phyloP scores from a whole-genome alignment of 2,329 filamentous ascomycete species.

The Biscogniauxia mediterranea region DNA sequence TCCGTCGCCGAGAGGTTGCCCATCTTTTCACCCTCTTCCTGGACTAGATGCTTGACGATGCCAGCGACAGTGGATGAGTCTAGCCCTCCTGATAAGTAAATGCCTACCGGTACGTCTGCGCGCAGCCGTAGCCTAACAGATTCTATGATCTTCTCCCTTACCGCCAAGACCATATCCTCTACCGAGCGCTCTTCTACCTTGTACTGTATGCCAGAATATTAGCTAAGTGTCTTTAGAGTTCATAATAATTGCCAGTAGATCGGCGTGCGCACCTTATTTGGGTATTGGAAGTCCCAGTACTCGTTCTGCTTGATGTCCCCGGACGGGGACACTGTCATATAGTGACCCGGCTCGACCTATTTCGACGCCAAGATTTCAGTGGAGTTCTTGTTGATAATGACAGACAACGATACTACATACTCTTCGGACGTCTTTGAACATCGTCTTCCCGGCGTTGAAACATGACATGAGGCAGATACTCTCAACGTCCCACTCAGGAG shows the following conservation, averaged over 20 bases:
- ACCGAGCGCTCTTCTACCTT: constrained; percentile 42
- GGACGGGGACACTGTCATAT: constrained; percentile 39
- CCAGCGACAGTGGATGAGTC: constrained; percentile 57
- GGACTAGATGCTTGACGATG: constrained; percentile 51
- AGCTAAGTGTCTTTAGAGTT: background rate
- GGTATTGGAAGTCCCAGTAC: constrained; percentile 1
- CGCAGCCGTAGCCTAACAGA: constrained; percentile 51
- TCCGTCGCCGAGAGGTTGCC: constrained; percentile 39
- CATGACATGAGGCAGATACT: constrained; percentile 43
- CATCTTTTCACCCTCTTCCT: constrained; percentile 44
- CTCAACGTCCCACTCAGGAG: constrained; percentile 51
- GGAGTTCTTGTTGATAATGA: constrained; percentile 31
- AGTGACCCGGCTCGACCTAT: constrained; percentile 37
- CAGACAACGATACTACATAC: constrained; percentile 1
- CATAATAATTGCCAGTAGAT: background rate
- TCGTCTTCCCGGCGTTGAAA: constrained; percentile 33
- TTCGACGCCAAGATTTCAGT: too few relatives aligned
- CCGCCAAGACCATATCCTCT: constrained; percentile 50
- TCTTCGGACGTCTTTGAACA: constrained; percentile 47
- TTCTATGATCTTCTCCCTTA: constrained; percentile 49
- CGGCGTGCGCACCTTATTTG: background rate
- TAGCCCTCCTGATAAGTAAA: constrained; percentile 57
- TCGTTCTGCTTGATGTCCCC: constrained; percentile 6
- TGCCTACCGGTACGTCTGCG: constrained; percentile 56
- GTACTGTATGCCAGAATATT: constrained; percentile 15